Percentiles rank a stretch among this genome's conserved stretches.
phyloP scores from a whole-genome alignment of 331 rosid species.

The Stylosanthes scabra region DNA sequence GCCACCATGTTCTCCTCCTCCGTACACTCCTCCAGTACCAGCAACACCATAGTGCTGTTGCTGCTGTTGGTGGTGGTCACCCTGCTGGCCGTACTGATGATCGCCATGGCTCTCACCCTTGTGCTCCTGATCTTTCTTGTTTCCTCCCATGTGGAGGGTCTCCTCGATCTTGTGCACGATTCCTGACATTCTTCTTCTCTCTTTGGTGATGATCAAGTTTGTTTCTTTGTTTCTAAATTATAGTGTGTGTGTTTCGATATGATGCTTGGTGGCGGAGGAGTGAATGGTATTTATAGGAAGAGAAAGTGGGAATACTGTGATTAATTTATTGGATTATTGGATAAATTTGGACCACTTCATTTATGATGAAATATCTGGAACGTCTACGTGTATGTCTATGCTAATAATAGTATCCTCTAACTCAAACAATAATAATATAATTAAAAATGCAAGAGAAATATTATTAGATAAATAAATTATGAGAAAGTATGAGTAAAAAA shows the following conservation, averaged over 20 bases:
- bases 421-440: no score
- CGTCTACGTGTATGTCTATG: neutral
- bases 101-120: slow-evolving; percentile 33
- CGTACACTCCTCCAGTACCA: neutral
- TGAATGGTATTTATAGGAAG: slow-evolving; percentile 38
- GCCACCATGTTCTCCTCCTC: slow-evolving; percentile 20
- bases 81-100: slow-evolving; percentile 6
- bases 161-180: slow-evolving; percentile 68
- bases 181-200: slow-evolving; percentile 53
- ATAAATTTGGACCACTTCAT: no score
- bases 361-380: no score
- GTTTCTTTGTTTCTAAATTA: neutral
- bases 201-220: neutral
- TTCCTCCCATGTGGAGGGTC: slow-evolving; percentile 63
- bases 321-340: no score
- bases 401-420: no score
- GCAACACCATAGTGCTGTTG: neutral
- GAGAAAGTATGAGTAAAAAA: no score
- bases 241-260: neutral
- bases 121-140: slow-evolving; percentile 52
- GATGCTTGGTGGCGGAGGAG: neutral
- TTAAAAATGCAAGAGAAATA: no score
- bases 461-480: no score
- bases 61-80: slow-evolving; percentile 8
- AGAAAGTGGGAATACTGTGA: neutral